Evolutionary conservation across 805 yeast species (phyloP), one percentile per base, ranked within the genome.

Genomic region (Debaryomyces prosopidis): DNA sequence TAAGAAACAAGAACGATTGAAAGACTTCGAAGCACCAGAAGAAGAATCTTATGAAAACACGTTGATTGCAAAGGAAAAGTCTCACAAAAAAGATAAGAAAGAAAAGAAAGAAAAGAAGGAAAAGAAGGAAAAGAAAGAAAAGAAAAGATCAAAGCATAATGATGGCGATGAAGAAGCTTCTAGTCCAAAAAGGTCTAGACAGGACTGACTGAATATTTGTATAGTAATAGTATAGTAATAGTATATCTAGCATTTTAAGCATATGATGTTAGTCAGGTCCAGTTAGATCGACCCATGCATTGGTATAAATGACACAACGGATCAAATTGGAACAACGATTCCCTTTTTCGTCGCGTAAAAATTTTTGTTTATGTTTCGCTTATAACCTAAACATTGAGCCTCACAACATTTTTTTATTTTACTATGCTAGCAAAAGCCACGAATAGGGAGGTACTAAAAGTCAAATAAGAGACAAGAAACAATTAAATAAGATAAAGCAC

Each of bases 1-100:
- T 46, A 85, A 80, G 62, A 84, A 84, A 53, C 72, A 70, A 41
- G 95, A 87, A 61, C 80, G 92, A 60, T 79, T 79, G 15, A 81
- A 87, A 70, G 94, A 85, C 51, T 92, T 80, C 58, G 81, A 80
- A 46, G 96, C 97, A 12, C 98, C 98, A 11, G 84, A 81, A 58
- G 98, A 92, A 68, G 78, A 69, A 18, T 73, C 61, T 9, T 78
- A 82, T 53, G 76, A 76, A 51, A 77, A 69, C 48, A 60, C 71
- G 49, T 55, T 71, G 47, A 40, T 56, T 26, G 47, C 49, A 48
- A 43, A 45, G n/a, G 42, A 49, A 23, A 38, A 52, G 36, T 52
- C 59, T 48, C 42, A 51, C 30, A 47, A 54, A 45, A 49, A 57
- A 47, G 45, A 59, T 28, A 51, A 59, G 49, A 59, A 68, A 48